Percentiles rank a stretch among this genome's conserved stretches.
Conservation (phyloP, 2,329 filamentous ascomycete species). For the Diaporthe ilicicola region DNA sequence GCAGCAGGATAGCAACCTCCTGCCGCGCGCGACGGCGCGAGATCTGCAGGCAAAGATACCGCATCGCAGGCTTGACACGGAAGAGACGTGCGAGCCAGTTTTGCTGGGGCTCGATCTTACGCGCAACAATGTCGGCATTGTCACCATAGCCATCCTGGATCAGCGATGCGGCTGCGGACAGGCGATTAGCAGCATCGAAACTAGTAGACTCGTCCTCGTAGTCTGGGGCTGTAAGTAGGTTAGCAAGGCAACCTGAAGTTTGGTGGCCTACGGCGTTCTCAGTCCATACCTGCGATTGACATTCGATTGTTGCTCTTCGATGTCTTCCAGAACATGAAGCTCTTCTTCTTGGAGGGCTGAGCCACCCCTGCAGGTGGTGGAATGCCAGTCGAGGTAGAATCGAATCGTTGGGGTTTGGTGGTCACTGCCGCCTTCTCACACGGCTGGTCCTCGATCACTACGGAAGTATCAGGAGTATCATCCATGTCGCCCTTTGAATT, state of each 20-base stretch:
- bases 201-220: slow-evolving; percentile 38
- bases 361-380: slow-evolving; percentile 33
- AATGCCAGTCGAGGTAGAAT: slow-evolving; percentile 35
- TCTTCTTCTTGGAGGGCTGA: slow-evolving; percentile 53
- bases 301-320: slow-evolving; percentile 51
- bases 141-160: slow-evolving; percentile 47
- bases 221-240: slow-evolving; percentile 41
- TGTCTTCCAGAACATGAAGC: slow-evolving; percentile 65
- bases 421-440: background rate
- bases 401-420: slow-evolving; percentile 23
- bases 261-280: background rate
- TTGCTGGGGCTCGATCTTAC: slow-evolving; percentile 73
- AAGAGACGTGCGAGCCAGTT: slow-evolving; percentile 93
- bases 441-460: background rate
- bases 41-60: slow-evolving; percentile 78
- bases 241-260: background rate
- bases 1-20: slow-evolving; percentile 78
- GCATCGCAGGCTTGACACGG: slow-evolving; percentile 83
- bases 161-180: slow-evolving; percentile 37
- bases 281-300: slow-evolving; percentile 53
- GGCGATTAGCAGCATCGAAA: slow-evolving; percentile 16
- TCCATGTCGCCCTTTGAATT: slow-evolving; percentile 48
- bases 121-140: slow-evolving; percentile 45
- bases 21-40: slow-evolving; percentile 78
- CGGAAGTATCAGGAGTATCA: slow-evolving; percentile 26